A percentile compares a stretch with the other conserved stretches of the same genome.
phyloP scores from a whole-genome alignment of 805 yeast species.

The Yamadazyma sp. region DNA sequence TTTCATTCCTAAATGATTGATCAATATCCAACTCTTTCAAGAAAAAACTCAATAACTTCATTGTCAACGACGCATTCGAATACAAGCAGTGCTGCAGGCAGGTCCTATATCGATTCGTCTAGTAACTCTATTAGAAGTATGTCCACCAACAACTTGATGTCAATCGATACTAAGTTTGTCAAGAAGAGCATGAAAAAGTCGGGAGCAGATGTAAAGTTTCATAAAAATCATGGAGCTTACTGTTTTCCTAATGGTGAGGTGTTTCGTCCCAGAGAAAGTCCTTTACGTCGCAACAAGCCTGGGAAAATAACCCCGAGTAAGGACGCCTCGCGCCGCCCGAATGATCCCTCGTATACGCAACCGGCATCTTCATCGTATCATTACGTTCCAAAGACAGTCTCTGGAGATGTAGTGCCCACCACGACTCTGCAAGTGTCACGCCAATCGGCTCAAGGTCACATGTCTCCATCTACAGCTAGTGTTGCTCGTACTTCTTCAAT shows the following conservation, averaged over 20 bases:
- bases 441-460: constrained; percentile 3
- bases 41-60: constrained; percentile 36
- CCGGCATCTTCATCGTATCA: not conserved
- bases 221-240: constrained; percentile 25
- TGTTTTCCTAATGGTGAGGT: constrained; percentile 57
- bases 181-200: constrained; percentile 33
- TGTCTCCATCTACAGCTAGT: constrained; percentile 2
- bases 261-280: constrained; percentile 46
- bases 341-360: too few species aligned
- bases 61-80: constrained; percentile 20
- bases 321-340: not conserved
- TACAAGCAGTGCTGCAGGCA: constrained; percentile 6
- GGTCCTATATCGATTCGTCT: not conserved
- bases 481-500: constrained; percentile 10
- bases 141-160: constrained; percentile 40
- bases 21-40: constrained; percentile 16
- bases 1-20: too few species aligned
- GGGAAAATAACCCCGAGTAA: constrained; percentile 19
- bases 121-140: constrained; percentile 22
- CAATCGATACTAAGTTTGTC: constrained; percentile 39
- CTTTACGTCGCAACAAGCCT: constrained; percentile 42
- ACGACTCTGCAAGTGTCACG: constrained; percentile 5
- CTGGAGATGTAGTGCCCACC: too few species aligned
- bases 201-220: constrained; percentile 6
- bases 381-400: not conserved